phyloP scores from a whole-genome alignment of 306 rosid genomes.

The Pyrus betulifolia region DNA sequence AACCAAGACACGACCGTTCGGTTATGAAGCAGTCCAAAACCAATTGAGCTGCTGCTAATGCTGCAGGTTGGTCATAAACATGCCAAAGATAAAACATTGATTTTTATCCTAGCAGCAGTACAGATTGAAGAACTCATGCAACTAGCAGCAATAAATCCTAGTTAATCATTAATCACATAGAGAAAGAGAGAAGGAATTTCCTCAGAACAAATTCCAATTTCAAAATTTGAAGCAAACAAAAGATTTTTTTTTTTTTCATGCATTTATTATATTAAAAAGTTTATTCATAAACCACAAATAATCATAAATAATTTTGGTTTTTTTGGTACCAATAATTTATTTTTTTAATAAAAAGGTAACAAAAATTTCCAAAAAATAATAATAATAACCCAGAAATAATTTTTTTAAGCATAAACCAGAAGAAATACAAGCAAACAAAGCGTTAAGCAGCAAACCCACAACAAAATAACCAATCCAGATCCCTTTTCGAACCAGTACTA shows the following conservation, averaged over 20 bases:
- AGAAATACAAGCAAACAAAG: slow-evolving; percentile 2
- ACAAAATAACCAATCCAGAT: slow-evolving; percentile 39
- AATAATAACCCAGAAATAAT: not conserved
- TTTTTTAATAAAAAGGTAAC: not conserved
- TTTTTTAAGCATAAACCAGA: not conserved
- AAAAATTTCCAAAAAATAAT: not conserved
- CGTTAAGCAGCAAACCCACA: slow-evolving; percentile 9
- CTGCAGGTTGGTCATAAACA: not conserved
- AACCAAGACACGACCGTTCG: not conserved
- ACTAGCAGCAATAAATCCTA: slow-evolving; percentile 2
- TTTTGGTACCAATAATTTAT: not conserved
- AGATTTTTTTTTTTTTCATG: not conserved
- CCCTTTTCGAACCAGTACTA: slow-evolving; percentile 31
- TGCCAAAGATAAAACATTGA: not conserved
- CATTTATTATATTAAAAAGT: not conserved
- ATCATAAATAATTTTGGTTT: not conserved
- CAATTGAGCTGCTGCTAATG: not conserved
- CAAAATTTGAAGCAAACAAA: not conserved
- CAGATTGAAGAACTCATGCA: not conserved
- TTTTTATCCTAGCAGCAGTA: not conserved
- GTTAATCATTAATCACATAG: not conserved
- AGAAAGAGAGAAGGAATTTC: not conserved
- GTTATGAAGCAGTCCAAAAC: not conserved
- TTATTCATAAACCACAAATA: not conserved
- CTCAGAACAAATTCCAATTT: not conserved